Percentiles rank a stretch among this genome's conserved stretches.
Conservation (phyloP, 2,329 filamentous ascomycete species). For the Akanthomyces muscarius region DNA sequence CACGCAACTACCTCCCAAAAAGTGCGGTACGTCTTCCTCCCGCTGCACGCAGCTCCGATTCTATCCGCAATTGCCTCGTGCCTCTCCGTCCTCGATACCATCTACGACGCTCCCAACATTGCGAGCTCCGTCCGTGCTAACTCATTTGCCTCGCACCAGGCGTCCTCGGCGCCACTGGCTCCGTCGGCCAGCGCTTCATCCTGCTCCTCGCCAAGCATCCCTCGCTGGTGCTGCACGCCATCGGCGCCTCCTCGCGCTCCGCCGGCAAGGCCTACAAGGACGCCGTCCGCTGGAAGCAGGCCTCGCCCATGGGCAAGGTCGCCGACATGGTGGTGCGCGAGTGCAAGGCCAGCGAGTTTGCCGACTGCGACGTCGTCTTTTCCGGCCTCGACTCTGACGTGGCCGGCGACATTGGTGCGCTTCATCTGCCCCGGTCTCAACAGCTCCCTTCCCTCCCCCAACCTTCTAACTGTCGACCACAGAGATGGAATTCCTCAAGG, state of each 20-base stretch:
- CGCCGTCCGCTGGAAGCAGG: slow-evolving; percentile 93
- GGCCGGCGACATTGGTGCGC: slow-evolving; percentile 80
- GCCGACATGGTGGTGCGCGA: slow-evolving; percentile 80
- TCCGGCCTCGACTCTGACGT: slow-evolving; percentile 90
- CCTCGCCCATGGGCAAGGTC: slow-evolving; percentile 73
- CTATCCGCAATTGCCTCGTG: slow-evolving; percentile 7
- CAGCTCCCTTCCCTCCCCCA: slow-evolving; percentile 13
- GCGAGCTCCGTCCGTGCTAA: no score
- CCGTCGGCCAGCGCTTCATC: slow-evolving; percentile 93
- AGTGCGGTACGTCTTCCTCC: slow-evolving; percentile 46
- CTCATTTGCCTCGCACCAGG: slow-evolving; percentile 35
- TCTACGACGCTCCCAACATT: background rate
- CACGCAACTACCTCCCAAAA: slow-evolving; percentile 52
- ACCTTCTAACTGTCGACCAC: slow-evolving; percentile 15
- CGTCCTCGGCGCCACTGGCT: slow-evolving; percentile 88
- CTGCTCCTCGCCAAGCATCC: slow-evolving; percentile 86
- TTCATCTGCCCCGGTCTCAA: background rate
- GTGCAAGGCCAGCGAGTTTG: slow-evolving; percentile 77
- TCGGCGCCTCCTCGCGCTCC: slow-evolving; percentile 84
- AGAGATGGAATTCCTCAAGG: slow-evolving; percentile 89
- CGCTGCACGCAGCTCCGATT: slow-evolving; percentile 8
- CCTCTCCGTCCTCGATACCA: background rate
- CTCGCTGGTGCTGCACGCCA: slow-evolving; percentile 77
- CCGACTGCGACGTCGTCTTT: slow-evolving; percentile 90
- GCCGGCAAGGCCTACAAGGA: slow-evolving; percentile 93